Base-by-base conservation (phyloP, 495 filamentous ascomycete species). In the Parathielavia hyrcaniae region DNA sequence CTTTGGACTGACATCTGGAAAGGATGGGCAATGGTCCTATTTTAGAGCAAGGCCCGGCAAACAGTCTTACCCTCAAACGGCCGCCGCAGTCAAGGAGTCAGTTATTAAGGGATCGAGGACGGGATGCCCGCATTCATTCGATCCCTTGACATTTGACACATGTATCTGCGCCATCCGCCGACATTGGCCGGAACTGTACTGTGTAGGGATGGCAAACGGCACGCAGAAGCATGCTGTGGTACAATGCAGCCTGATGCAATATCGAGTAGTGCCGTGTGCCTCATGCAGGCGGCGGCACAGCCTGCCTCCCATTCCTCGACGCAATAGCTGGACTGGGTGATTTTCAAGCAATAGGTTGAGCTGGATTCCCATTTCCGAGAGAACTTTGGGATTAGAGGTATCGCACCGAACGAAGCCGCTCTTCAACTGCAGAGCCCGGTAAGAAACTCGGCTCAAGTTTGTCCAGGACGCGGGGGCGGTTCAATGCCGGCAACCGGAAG, bases 161-260 rank as follows among this genome's bases (percentile, higher is more conserved):
- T 16, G 20, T 43, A 38, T 14, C 14, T 12, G 34, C 23, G 10
- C 32, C 22, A 17, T 26, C 20, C 20, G 26, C 38, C 5, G 23
- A 22, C 44, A 46, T 26, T 13, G 22, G 19, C 20, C 19, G 43
- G 43, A 45, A 1, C n/a, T n/a, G n/a, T n/a, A n/a, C n/a, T 12
- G 19, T 12, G 19, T n/a, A 20, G 45, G 30, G 30, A 34, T 50
- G 47, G 20, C 47, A 50, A 9, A 16, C 26, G 53, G 30, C n/a
- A 49, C 39, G 55, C 36, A 45, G 26, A 26, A 55, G 39, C 38
- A 55, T 35, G 43, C 16, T 44, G n/a, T n/a, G n/a, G n/a, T n/a
- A n/a, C 38, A 52, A 55, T 60, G 58, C 59, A 45, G 23, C 39
- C 50, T 61, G 52, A 51, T 56, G 53, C 53, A 60, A 54, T 40